A percentile compares a stretch with the other conserved stretches of the same genome.
phyloP scores from a whole-genome alignment of 2,329 filamentous ascomycete genomes.

The Podosphaera xanthii region DNA sequence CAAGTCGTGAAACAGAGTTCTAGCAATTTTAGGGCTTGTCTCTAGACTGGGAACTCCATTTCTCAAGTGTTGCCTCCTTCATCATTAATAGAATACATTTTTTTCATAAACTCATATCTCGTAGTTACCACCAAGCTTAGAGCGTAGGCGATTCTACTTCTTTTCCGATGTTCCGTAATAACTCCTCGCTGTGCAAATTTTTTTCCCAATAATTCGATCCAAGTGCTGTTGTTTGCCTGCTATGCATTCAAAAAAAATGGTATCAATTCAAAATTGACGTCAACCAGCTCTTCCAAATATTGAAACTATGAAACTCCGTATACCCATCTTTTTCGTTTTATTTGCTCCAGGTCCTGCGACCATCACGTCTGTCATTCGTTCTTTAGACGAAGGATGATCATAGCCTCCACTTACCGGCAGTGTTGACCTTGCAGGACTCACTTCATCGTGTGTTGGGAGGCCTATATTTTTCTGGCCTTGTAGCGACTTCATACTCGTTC shows the following conservation, averaged over 20 bases:
- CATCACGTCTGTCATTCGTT: slow-evolving; percentile 7
- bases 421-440: slow-evolving; percentile 1
- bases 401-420: slow-evolving; percentile 5
- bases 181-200: neutral
- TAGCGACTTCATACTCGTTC: slow-evolving; percentile 19
- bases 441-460: slow-evolving; percentile 11
- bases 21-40: no score
- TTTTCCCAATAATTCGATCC: neutral
- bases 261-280: neutral
- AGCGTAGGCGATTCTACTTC: no score
- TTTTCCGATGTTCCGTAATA: neutral
- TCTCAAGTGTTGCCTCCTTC: neutral
- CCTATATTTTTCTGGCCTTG: slow-evolving; percentile 7
- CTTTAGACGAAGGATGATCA: slow-evolving; percentile 8
- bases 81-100: neutral
- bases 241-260: neutral
- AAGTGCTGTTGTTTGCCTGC: neutral
- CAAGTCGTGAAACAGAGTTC: no score
- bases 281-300: slow-evolving; percentile 18
- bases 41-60: no score
- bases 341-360: slow-evolving; percentile 10
- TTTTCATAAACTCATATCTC: neutral
- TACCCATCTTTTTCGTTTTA: slow-evolving; percentile 16
- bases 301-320: slow-evolving; percentile 24
- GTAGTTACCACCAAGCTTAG: no score